Percentiles rank a stretch among this genome's conserved stretches.
These are phyloP conservation scores for Talaromyces sp. DNA, from an alignment of 2,329 filamentous ascomycete genomes.

Conservation along the genomic window DNA sequence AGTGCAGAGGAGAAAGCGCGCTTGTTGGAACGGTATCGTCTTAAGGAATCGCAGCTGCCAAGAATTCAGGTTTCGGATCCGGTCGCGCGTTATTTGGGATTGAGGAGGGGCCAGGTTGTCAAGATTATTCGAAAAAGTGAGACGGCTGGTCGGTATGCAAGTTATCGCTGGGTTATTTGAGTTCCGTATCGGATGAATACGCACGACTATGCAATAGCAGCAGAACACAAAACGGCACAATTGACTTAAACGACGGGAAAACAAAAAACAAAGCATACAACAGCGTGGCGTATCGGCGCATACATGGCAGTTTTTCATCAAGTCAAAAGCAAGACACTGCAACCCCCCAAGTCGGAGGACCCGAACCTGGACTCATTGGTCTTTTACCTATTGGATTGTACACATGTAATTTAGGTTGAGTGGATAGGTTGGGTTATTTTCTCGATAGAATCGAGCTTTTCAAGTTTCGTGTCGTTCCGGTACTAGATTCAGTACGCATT, in stretches of 20 bases:
- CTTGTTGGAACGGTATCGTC: constrained; percentile 80
- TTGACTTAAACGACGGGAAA: background rate
- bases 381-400: background rate
- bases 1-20: constrained; percentile 85
- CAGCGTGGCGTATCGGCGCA: constrained; percentile 7
- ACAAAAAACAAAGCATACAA: background rate
- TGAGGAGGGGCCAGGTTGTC: constrained; percentile 89
- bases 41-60: constrained; percentile 97
- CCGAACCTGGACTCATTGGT: background rate
- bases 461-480: background rate
- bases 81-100: constrained; percentile 84
- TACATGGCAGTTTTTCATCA: background rate
- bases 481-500: background rate
- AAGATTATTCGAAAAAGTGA: constrained; percentile 97
- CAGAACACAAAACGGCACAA: too few species aligned
- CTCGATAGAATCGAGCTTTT: background rate
- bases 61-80: constrained; percentile 89
- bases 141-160: constrained; percentile 93
- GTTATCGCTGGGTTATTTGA: constrained; percentile 70
- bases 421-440: background rate
- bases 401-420: constrained; percentile 2
- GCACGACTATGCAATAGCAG: background rate
- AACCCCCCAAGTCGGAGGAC: background rate
- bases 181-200: background rate
- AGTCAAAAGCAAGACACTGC: background rate